Base-by-base conservation (phyloP, 176 grass and related monocot genomes). In the Aegilops sharonensis region DNA sequence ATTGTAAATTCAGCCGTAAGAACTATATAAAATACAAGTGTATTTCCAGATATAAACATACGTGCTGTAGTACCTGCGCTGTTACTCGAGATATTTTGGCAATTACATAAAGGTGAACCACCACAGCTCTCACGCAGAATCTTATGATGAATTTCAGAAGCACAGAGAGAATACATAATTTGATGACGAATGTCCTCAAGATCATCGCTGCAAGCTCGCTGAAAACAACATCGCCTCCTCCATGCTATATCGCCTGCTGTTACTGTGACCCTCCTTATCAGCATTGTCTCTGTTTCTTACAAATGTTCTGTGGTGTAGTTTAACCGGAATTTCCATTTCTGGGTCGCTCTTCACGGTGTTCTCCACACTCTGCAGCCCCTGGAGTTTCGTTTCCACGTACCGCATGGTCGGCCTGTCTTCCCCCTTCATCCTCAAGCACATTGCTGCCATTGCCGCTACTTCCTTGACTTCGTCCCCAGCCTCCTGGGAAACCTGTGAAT, bases 211-310 rank as follows among this genome's bases (percentile, higher is more conserved):
- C 54, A 91, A 91, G 81, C 89, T 88, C 30, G 84, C 68, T 0
- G 89, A 88, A 36, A 81, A 75, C 60, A 88, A n/a, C 48, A 91
- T 81, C 24, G 88, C 86, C 25, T 88, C 78, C 48, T 88, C 89
- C 81, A 91, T 63, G 56, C 86, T 88, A 39, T 85, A 77, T 21
- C 23, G 43, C 72, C 86, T 85, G 43, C 85, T 85, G 32, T 21
- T 56, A 47, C 35, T 42, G 47, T 66, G 56, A 75, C 27, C 74
- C 48, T 57, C 48, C 15, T 57, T 21, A 12, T 34, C 29, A 34
- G 20, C 35, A 34, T 17, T 7, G n/a, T 9, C 9, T 11, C 71
- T 66, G 15, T 11, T 21, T 34, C 9, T 30, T 36, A 57, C 60
- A 42, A 68, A 81, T 59, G 34, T 5, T 59, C 3, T 48, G 9